These are phyloP conservation scores for Yarrowia phangngaensis DNA, from an alignment of 805 yeast genomes.

Conservation along the genomic window DNA sequence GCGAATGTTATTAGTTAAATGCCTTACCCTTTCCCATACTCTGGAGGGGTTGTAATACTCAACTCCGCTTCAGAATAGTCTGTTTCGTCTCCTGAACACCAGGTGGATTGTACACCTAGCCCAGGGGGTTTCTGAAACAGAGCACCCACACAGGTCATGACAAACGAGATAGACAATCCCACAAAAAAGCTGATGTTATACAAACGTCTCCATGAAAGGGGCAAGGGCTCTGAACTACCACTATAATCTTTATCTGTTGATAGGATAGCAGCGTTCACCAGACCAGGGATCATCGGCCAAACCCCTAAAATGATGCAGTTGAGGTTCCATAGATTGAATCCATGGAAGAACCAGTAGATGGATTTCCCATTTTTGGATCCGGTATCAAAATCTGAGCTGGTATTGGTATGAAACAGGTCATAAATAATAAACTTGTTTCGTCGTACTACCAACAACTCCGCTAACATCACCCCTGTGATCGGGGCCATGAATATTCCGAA, in stretches of 20 bases:
- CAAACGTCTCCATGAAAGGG: conserved; percentile 9
- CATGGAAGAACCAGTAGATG: conserved; percentile 45
- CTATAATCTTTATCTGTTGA: conserved; percentile 4
- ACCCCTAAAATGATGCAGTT: conserved; percentile 41
- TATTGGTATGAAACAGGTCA: conserved; percentile 41
- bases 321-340: conserved; percentile 46
- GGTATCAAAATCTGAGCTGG: not conserved
- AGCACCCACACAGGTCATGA: conserved; percentile 5
- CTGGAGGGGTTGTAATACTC: not conserved
- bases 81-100: conserved; percentile 23
- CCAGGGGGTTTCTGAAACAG: conserved; percentile 1
- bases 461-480: conserved; percentile 40
- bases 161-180: conserved; percentile 6
- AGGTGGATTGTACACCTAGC: conserved; percentile 4
- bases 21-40: no score
- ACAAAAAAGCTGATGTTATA: conserved; percentile 20
- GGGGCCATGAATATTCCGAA: conserved; percentile 45
- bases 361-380: conserved; percentile 33
- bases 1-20: no score
- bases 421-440: conserved; percentile 42
- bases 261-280: conserved; percentile 11
- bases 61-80: conserved; percentile 3
- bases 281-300: conserved; percentile 34
- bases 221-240: conserved; percentile 19
- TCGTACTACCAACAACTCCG: conserved; percentile 45